Conservation (phyloP, 2,329 filamentous ascomycete species). For the Aspergillus pseudonomiae region DNA sequence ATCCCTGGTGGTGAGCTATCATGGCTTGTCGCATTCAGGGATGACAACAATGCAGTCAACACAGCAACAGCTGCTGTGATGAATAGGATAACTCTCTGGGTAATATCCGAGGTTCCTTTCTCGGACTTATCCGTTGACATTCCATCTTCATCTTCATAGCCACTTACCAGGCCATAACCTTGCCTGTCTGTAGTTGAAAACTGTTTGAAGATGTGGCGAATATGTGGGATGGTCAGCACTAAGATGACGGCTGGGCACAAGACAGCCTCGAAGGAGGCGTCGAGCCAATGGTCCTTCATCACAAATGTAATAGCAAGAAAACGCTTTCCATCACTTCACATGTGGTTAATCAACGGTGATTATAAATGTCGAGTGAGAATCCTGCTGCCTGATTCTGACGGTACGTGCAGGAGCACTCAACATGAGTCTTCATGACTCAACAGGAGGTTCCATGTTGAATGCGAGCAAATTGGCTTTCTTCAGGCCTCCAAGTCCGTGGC, state of each 20-base stretch:
- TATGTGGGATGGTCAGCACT: slow-evolving; percentile 3
- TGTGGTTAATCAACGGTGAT: too few relatives aligned
- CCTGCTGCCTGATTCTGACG: not conserved
- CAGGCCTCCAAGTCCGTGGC: not conserved
- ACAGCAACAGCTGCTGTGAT: not conserved
- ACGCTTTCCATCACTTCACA: not conserved
- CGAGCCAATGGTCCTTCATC: not conserved
- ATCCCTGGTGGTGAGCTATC: not conserved
- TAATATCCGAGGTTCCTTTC: not conserved
- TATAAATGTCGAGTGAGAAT: not conserved
- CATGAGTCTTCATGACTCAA: not conserved
- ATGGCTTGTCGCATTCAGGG: not conserved
- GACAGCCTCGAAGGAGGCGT: not conserved
- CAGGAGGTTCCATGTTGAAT: not conserved
- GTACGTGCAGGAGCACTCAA: not conserved
- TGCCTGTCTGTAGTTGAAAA: not conserved
- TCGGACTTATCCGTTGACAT: not conserved
- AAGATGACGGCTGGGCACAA: not conserved
- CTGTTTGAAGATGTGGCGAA: not conserved
- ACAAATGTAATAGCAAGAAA: not conserved
- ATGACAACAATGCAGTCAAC: not conserved
- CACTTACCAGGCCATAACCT: not conserved
- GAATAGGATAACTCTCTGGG: not conserved
- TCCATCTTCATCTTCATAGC: slow-evolving; percentile 3
- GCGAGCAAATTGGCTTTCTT: not conserved